phyloP scores from a whole-genome alignment of 768 basidiomycete species.

The Naganishia kalamii region DNA sequence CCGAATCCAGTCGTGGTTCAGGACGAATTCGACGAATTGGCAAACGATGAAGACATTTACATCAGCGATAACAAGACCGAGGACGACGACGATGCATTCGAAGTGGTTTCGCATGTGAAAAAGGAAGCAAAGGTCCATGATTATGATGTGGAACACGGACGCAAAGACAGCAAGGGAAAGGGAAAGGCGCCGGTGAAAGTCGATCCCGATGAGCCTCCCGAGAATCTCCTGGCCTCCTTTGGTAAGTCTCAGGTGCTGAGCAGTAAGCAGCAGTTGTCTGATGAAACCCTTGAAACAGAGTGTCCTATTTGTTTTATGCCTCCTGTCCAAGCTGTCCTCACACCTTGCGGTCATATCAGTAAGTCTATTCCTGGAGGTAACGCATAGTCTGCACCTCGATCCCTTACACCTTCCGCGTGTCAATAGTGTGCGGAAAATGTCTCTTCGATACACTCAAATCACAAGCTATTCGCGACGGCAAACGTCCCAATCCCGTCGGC shows the following conservation, averaged over 20 bases:
- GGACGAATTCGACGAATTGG: neutral
- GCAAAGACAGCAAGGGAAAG: slow-evolving; percentile 10
- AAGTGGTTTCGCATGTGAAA: neutral
- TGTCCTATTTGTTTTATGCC: slow-evolving; percentile 25
- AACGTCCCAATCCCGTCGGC: slow-evolving; percentile 13
- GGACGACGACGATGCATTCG: slow-evolving; percentile 7
- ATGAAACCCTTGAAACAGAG: slow-evolving; percentile 8
- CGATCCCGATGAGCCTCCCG: slow-evolving; percentile 1
- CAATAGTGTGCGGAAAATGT: slow-evolving; percentile 22
- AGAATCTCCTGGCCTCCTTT: slow-evolving; percentile 13
- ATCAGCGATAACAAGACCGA: neutral
- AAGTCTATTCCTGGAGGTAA: neutral
- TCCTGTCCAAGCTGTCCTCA: slow-evolving; percentile 22
- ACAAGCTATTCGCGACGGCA: slow-evolving; percentile 21
- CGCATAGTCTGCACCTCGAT: too few relatives aligned
- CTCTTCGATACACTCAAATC: slow-evolving; percentile 25
- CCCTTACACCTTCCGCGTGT: too few relatives aligned
- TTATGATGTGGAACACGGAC: neutral
- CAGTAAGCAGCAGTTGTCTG: neutral
- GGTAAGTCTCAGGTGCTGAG: slow-evolving; percentile 6
- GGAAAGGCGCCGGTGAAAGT: neutral
- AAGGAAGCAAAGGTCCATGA: neutral
- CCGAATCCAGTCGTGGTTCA: neutral
- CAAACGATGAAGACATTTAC: neutral
- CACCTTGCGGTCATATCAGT: slow-evolving; percentile 26